These are phyloP conservation scores for Dioscorea dumetorum DNA, from an alignment of 106 monocot genomes.

Conservation along the genomic window DNA sequence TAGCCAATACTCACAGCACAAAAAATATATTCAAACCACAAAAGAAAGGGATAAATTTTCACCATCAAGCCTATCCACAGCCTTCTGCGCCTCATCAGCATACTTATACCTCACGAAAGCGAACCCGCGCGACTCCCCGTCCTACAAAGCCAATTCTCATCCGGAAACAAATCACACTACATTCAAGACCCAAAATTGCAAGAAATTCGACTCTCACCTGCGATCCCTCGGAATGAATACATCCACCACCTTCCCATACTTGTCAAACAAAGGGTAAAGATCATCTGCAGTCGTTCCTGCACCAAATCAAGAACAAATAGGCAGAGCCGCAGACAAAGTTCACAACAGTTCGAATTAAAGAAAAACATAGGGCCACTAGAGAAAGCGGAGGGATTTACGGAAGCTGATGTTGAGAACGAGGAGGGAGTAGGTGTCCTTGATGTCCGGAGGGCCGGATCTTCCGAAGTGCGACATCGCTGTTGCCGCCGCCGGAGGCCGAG, in stretches of 20 bases:
- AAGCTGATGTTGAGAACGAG: conserved; percentile 89
- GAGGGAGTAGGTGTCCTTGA: conserved; percentile 72
- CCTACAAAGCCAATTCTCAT: conserved; percentile 21
- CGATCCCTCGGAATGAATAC: conserved; percentile 88
- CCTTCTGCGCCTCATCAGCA: conserved; percentile 83
- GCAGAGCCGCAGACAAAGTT: no score
- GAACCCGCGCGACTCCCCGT: conserved; percentile 93
- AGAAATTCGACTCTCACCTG: conserved; percentile 25
- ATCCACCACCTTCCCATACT: conserved; percentile 90
- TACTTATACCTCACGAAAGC: conserved; percentile 96
- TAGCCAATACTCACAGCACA: neutral
- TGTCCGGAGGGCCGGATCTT: conserved; percentile 83
- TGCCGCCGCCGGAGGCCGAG: neutral
- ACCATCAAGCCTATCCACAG: conserved; percentile 89
- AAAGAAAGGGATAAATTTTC: neutral
- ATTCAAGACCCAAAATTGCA: neutral
- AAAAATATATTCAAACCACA: neutral
- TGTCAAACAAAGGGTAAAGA: conserved; percentile 71
- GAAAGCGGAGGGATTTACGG: conserved; percentile 21
- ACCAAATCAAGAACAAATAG: neutral
- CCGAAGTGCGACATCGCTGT: conserved; percentile 86
- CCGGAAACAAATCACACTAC: neutral
- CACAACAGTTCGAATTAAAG: no score
- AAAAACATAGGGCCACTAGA: neutral
- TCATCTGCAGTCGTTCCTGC: conserved; percentile 78